Evolutionary conservation across 495 filamentous ascomycete species (phyloP).

Genomic region (Chaetomium cochliodes): DNA sequence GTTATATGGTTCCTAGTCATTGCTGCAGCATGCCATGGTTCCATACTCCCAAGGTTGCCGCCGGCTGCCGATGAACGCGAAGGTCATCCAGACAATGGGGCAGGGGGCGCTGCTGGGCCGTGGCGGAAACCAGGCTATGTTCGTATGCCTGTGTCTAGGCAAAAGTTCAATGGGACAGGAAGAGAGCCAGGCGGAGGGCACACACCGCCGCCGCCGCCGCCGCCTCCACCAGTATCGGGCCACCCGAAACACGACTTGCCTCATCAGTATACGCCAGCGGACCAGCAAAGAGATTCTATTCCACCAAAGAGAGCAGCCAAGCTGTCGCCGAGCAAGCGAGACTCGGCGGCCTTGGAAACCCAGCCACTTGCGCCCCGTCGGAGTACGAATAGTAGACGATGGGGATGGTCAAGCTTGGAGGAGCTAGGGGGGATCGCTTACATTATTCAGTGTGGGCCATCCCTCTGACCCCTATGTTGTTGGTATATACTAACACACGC

Average conservation of each 20-base stretch:
- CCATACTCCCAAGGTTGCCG: neutral
- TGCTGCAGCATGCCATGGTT: constrained; percentile 19
- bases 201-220: neutral
- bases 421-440: constrained; percentile 43
- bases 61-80: neutral
- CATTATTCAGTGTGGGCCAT: constrained; percentile 39
- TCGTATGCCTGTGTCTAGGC: constrained; percentile 31
- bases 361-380: neutral
- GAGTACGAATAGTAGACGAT: constrained; percentile 1
- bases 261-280: neutral
- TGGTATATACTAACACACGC: neutral
- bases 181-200: neutral
- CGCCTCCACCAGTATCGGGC: neutral
- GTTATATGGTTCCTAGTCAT: constrained; percentile 12
- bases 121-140: constrained; percentile 28
- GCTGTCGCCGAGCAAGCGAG: neutral
- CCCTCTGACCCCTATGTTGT: neutral
- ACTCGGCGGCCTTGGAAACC: neutral
- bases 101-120: neutral
- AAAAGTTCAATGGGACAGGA: constrained; percentile 33
- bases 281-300: neutral
- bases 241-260: too few relatives aligned
- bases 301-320: neutral
- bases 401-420: constrained; percentile 36
- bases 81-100: neutral